Conservation (phyloP, 331 rosid species). For the Dryas integrifolia region DNA sequence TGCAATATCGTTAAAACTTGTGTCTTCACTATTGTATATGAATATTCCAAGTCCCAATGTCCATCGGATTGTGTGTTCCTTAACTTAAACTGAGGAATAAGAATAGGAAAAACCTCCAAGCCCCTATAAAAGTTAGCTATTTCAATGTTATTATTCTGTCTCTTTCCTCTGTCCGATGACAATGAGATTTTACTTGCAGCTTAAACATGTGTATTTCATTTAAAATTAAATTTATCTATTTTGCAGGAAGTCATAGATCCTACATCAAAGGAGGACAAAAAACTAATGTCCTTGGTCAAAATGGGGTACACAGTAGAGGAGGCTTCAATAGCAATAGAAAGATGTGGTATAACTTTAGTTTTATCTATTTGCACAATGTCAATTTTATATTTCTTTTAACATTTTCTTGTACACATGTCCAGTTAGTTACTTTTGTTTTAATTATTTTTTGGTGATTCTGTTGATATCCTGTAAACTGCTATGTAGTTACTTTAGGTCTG, state of each 20-base stretch:
- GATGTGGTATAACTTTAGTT: conserved; percentile 62
- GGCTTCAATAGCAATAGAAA: conserved; percentile 69
- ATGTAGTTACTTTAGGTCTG: neutral
- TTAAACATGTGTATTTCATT: neutral
- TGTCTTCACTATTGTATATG: neutral
- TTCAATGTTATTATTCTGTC: too few relatives aligned
- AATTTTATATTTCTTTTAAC: neutral
- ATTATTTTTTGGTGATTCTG: neutral
- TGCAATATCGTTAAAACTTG: conserved; percentile 4
- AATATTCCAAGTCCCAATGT: neutral
- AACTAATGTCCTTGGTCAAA: conserved; percentile 42
- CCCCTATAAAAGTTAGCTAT: too few relatives aligned
- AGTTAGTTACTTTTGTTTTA: neutral
- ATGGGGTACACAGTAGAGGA: conserved; percentile 75
- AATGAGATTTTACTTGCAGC: conserved; percentile 1
- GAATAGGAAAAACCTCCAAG: too few relatives aligned
- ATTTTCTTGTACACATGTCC: neutral
- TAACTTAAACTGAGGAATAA: too few relatives aligned
- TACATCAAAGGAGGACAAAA: conserved; percentile 36
- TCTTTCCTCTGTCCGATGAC: too few relatives aligned
- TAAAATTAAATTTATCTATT: conserved; percentile 23
- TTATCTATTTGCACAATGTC: conserved; percentile 22
- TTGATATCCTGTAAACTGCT: neutral
- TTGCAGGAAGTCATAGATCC: conserved; percentile 53
- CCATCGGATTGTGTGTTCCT: neutral